Evolutionary conservation across 306 rosid genomes (phyloP), one percentile per base, ranked within the genome.

Genomic region (Vicia faba): DNA sequence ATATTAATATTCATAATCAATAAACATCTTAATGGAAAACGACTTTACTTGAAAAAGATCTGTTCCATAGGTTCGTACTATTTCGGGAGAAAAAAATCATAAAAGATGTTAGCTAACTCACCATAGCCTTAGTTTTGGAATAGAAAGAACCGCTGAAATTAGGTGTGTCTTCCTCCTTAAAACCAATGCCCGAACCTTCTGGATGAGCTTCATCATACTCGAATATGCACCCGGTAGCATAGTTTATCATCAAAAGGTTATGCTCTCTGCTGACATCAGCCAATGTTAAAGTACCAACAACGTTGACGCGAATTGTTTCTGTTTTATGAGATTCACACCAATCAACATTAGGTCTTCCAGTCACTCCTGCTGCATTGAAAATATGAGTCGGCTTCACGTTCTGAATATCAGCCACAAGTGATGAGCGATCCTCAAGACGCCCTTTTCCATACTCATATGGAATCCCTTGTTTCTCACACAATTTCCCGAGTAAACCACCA

Each of bases 101-200:
- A 65, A 25, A 54, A 51, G 46, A 54, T 71, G 25, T 64, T 23
- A 38, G 45, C 39, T 64, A 63, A 63, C 71, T 75, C 81, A 91
- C 97, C 96, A 91, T 88, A 46, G 97, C 95, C 75, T 91, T 91
- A 40, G 97, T 91, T 81, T 91, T 91, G 46, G 96, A 91, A 74
- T 91, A 91, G 88, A 82, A 91, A 50, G 96, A 91, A 71, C 97
- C 97, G 1, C 20, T 58, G 78, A 91, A 91, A 60, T 88, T 91
- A 56, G 97, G 97, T 2, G 28, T 88, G 77, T 91, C 97, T 78
- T 91, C 97, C 77, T 91, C 97, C 78, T 61, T 91, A 77, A 79
- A 91, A 23, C 97, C 97, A 50, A 88, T 88, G 78, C 97, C 91
- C 18, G 97, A 91, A 51, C 88, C 87, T 70, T 86, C 86, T n/a